Evolutionary conservation across 371 early-diverging fungal genomes (phyloP), one percentile per base, ranked within the genome.

Genomic region (Zychaea mexicana): DNA sequence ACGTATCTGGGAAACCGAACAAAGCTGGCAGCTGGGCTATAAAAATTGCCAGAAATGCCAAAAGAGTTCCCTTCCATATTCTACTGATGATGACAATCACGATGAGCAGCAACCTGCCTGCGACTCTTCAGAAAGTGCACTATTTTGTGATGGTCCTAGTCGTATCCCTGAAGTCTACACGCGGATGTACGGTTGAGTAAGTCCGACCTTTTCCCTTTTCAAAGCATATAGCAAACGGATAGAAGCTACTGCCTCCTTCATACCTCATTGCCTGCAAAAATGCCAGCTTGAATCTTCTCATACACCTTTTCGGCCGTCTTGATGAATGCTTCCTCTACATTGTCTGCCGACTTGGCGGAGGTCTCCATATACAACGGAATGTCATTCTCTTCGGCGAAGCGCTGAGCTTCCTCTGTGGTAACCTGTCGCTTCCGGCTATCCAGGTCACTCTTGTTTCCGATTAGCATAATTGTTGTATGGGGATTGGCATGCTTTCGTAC

Each of bases 401-500:
- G 86, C 61, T 92, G 89, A 56, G 93, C 98, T 74, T 96, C 96
- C 68, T 96, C 97, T 7, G 78, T 72, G 1, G 92, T 82, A 17
- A 98, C 95, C 58, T 89, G 86, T 60, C 95, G 86, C 64, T 89
- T 85, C 15, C 85, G 80, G 30, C 82, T 83, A 53, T 79, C 72
- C 42, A 97, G 78, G 78, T 98, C 98, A 52, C 90, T 88, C 74
- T 98, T 98, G 84, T 98, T 98, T 47, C 97, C 98, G 57, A 98
- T 91, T 32, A 98, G 79, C 70, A 96, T 92, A 66, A 92, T 93
- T 4, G 94, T 92, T 19, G 94, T 97, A 61, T 94, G 86, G 61
- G 92, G 92, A 77, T 93, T 97, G 46, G 94, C 93, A 65, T 95
- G 93, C 71, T 90, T 88, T 68, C 91, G 83, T 21, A 91, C 90